Base-by-base conservation (phyloP, 1,284 basidiomycete species). In the Testicularia cyperi region DNA sequence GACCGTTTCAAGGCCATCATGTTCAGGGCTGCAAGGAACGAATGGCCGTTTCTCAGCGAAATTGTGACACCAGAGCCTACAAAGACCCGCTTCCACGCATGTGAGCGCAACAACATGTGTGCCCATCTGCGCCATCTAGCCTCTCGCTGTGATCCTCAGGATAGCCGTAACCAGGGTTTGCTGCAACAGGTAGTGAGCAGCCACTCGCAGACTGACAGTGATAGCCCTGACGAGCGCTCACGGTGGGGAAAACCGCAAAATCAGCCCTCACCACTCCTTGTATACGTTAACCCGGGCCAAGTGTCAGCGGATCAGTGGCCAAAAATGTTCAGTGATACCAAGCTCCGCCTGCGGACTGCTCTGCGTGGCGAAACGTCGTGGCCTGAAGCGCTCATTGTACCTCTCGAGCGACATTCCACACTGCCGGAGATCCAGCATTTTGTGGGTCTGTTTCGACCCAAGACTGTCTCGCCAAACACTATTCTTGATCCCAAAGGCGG, bases 11-110 rank as follows among this genome's bases (percentile, higher is more conserved):
- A 95, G 74, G 72, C 84, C 58, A 76, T 76, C 12, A 82, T 92
- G 15, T 90, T 86, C 74, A 52, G 41, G 28, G 78, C 80, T 1
- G 80, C 81, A 28, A 69, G 84, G 2, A 79, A 79, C 2, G 38
- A 61, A 38, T 85, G 91, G 54, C 85, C 85, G 0, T 84, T 84
- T 60, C 80, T 92, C 13, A 79, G 80, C 6, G 71, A 78, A 0
- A 83, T 90, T 45, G 81, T 85, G 14, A 91, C 88, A 0, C 76
- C 75, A 4, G 84, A 90, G 23, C 74, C 80, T 6, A 67, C 75
- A 1, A 75, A 78, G 1, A 87, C 88, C 0, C 83, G 90, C 0
- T 94, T 95, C 68, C 92, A 96, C 70, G 90, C 91, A 0, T 96
- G 92, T 67, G 91, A 95, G 68, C 82, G 88, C 0, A 85, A 85